phyloP scores from a whole-genome alignment of 2,329 filamentous ascomycete genomes.

The Sordariomycetes sp. region DNA sequence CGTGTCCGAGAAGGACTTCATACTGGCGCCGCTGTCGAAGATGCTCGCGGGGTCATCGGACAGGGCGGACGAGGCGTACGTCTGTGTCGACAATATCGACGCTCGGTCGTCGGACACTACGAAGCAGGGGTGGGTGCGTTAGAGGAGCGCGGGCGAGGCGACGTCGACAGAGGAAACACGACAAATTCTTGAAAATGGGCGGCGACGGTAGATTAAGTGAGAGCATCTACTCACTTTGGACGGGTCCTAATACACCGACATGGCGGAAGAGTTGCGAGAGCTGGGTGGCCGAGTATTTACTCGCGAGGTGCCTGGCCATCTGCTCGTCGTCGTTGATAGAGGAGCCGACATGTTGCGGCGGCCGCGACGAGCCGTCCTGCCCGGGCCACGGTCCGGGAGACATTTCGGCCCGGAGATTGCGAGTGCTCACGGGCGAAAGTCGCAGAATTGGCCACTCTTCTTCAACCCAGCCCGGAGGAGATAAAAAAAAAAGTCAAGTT shows the following conservation, averaged over 20 bases:
- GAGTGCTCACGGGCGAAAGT: neutral
- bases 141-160: neutral
- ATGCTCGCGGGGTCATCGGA: conserved; percentile 23
- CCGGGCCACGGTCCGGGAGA: conserved; percentile 7
- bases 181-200: neutral
- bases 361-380: conserved; percentile 3
- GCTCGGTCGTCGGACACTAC: conserved; percentile 18
- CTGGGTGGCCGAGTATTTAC: conserved; percentile 9
- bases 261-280: conserved; percentile 11
- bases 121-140: neutral
- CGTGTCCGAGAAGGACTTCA: conserved; percentile 26
- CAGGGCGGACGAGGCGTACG: conserved; percentile 19
- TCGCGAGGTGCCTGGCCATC: conserved; percentile 13
- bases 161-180: neutral
- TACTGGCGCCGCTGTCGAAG: conserved; percentile 22
- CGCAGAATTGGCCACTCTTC: neutral
- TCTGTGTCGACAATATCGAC: conserved; percentile 22
- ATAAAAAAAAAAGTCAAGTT: neutral
- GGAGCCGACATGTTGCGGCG: neutral
- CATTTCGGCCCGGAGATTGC: conserved; percentile 3
- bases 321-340: conserved; percentile 10
- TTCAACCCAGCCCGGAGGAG: neutral
- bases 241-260: conserved; percentile 13
- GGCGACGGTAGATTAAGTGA: neutral
- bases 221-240: conserved; percentile 13